Conservation (phyloP, 495 filamentous ascomycete genomes). For the Bacidia rubella region DNA sequence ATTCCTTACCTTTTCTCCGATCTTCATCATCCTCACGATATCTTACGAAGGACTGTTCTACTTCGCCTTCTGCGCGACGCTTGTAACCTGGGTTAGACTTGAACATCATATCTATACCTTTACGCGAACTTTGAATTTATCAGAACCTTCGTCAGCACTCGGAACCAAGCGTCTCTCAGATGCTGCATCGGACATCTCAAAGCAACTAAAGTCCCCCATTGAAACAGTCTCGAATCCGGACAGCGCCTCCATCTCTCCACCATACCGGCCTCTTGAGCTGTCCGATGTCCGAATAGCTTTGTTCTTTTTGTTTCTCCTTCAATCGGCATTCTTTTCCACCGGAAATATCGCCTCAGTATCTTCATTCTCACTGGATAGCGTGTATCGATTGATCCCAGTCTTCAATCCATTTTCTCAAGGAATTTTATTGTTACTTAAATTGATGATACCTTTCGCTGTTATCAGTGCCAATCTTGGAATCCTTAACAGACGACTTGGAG, state of each 20-base stretch:
- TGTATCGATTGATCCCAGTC: conserved; percentile 80
- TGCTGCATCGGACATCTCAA: conserved; percentile 19
- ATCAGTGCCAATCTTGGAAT: conserved; percentile 90
- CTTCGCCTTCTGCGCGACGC: conserved; percentile 67
- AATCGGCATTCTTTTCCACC: conserved; percentile 93
- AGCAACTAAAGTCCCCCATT: conserved; percentile 11
- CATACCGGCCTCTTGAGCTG: conserved; percentile 61
- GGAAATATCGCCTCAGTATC: conserved; percentile 94
- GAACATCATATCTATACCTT: conserved; percentile 63
- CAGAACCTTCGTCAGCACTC: conserved; percentile 9
- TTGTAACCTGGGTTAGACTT: conserved; percentile 80
- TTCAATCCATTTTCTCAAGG: conserved; percentile 91
- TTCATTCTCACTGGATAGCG: conserved; percentile 85
- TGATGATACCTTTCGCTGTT: conserved; percentile 86
- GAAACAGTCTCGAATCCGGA: conserved; percentile 17
- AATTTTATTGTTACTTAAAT: conserved; percentile 73
- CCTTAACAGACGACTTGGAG: conserved; percentile 70
- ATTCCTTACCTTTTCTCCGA: conserved; percentile 86
- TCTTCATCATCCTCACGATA: conserved; percentile 92
- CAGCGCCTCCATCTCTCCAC: conserved; percentile 27
- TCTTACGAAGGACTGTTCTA: conserved; percentile 98
- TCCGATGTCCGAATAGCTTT: conserved; percentile 75
- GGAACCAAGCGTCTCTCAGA: conserved; percentile 16
- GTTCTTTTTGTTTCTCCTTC: conserved; percentile 90
- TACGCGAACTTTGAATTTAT: conserved; percentile 12